Evolutionary conservation across 352 stramenopile species (phyloP), one percentile per base, ranked within the genome.

Genomic region (Phytophthora hybrid): DNA sequence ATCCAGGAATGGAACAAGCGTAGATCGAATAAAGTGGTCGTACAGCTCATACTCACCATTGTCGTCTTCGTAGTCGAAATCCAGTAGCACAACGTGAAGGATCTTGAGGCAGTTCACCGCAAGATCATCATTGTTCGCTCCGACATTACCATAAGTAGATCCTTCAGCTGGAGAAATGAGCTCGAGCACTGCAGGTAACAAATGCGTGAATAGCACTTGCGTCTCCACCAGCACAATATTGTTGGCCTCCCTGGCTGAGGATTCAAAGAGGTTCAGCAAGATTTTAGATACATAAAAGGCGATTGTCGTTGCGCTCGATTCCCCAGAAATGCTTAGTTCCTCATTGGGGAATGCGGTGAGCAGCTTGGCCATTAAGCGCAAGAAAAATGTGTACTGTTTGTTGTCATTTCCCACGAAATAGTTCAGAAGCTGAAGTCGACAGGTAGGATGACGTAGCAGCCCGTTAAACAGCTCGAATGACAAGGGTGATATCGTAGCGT

Each of bases 371-470:
- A 91, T 91, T 16, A 93, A 39, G 0, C 83, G 84, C 21, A 93
- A 56, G 63, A 94, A 93, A 74, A 91, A 91, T 0, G 82, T 81
- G 47, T 82, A 93, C 57, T 92, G 84, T 26, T 87, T 88, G 59
- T 70, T 78, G 67, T 87, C 76, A 32, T 90, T 92, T 39, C 59
- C 68, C 18, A 88, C 47, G 59, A 93, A 93, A 41, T 91, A 90
- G 34, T 69, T 60, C 14, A 90, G 62, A 7, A 94, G 53, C 52
- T 93, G 87, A 4, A 73, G 57, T 41, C 78, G 72, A 58, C 87
- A 93, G 11, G 84, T 84, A 26, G 76, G 56, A 53, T 88, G 83
- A 14, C 65, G 70, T 37, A 94, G 47, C 54, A 94, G 60, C 8
- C 68, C 66, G 4, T 77, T 59, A 32, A 94, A 81, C 6, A 91